phyloP scores from a whole-genome alignment of 495 filamentous ascomycete species.

The Cairneyella variabilis region DNA sequence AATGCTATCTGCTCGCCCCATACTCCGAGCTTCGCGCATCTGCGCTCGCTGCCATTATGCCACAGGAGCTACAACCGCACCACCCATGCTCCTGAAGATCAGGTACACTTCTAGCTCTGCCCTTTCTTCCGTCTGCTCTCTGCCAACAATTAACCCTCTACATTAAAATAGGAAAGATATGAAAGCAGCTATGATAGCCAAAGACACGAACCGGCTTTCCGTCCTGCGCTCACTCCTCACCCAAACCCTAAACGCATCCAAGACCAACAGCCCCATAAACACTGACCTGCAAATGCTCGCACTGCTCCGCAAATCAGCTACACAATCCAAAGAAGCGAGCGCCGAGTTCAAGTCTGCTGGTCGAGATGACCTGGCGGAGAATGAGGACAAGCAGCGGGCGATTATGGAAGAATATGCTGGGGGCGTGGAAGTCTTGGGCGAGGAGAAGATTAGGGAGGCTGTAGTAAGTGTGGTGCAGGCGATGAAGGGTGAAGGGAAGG shows the following conservation, averaged over 20 bases:
- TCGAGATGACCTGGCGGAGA: constrained; percentile 50
- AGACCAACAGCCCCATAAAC: constrained; percentile 47
- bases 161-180: constrained; percentile 45
- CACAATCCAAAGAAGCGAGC: constrained; percentile 35
- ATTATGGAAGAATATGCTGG: constrained; percentile 49
- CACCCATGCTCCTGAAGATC: constrained; percentile 33
- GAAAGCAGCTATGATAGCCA: constrained; percentile 56
- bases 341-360: constrained; percentile 45
- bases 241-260: constrained; percentile 52
- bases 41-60: constrained; percentile 20
- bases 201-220: constrained; percentile 48
- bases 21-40: constrained; percentile 13
- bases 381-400: constrained; percentile 44
- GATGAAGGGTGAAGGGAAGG: constrained; percentile 14
- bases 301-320: constrained; percentile 43
- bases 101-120: constrained; percentile 21
- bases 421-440: constrained; percentile 36
- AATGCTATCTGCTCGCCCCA: too few relatives aligned
- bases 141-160: neutral
- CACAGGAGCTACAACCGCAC: constrained; percentile 20
- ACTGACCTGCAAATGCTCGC: constrained; percentile 54
- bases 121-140: neutral
- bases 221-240: constrained; percentile 53
- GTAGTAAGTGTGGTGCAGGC: constrained; percentile 35
- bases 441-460: constrained; percentile 35